These are phyloP conservation scores for Ceratobasidium sp. DNA, from an alignment of 1,284 basidiomycete genomes.

Conservation along the genomic window DNA sequence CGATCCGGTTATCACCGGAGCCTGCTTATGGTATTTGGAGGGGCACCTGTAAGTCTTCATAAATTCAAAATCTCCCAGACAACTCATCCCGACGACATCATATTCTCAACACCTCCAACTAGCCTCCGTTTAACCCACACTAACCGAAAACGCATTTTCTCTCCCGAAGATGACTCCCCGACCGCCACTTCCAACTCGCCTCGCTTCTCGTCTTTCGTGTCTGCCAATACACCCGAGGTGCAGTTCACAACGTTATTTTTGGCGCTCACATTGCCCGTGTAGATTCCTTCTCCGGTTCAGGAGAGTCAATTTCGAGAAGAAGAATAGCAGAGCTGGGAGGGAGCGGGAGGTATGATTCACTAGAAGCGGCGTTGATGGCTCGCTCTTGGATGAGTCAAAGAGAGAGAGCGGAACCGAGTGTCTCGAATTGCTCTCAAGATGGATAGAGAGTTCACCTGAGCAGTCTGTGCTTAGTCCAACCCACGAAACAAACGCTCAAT, in stretches of 20 bases:
- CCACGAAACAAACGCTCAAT: slow-evolving; percentile 55
- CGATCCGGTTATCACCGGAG: too few species aligned
- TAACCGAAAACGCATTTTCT: slow-evolving; percentile 84
- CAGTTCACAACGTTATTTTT: slow-evolving; percentile 62
- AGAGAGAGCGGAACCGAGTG: slow-evolving; percentile 62
- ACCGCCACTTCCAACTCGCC: slow-evolving; percentile 53
- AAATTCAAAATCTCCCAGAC: too few species aligned
- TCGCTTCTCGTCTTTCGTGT: slow-evolving; percentile 53
- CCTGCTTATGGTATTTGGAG: too few species aligned
- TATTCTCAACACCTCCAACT: slow-evolving; percentile 72
- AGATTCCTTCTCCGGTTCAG: slow-evolving; percentile 84
- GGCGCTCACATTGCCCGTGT: slow-evolving; percentile 79
- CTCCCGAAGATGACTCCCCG: slow-evolving; percentile 84
- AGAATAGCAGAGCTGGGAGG: slow-evolving; percentile 84
- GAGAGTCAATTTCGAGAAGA: slow-evolving; percentile 81
- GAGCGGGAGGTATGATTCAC: slow-evolving; percentile 79
- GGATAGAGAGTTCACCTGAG: slow-evolving; percentile 86
- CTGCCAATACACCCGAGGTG: slow-evolving; percentile 67
- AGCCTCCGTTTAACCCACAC: slow-evolving; percentile 87
- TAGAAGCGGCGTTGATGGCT: slow-evolving; percentile 47
- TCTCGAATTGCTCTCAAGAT: slow-evolving; percentile 83
- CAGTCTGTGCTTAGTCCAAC: slow-evolving; percentile 92
- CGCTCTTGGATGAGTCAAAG: slow-evolving; percentile 40
- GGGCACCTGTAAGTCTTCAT: too few species aligned
- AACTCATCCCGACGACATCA: too few species aligned